phyloP scores from a whole-genome alignment of 2,329 filamentous ascomycete species.

The Hymenotorrendiella dingleyae region DNA sequence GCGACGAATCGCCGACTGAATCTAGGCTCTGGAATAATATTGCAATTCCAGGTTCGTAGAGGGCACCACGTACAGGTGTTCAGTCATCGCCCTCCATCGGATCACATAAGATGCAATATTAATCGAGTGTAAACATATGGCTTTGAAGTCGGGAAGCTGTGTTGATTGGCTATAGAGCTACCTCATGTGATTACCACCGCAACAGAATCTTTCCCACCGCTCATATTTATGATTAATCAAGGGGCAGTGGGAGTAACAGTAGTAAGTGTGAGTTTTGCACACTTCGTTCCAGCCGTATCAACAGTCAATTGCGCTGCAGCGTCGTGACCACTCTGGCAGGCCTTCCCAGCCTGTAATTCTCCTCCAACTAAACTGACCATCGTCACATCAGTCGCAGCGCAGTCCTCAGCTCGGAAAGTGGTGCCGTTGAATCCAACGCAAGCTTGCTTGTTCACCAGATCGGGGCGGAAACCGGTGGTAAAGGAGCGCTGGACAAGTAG shows the following conservation, averaged over 20 bases:
- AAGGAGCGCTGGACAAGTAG: slow-evolving; percentile 36
- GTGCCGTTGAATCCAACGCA: slow-evolving; percentile 38
- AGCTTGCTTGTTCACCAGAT: slow-evolving; percentile 33
- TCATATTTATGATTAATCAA: too few relatives aligned
- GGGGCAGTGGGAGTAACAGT: slow-evolving; percentile 14
- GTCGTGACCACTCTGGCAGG: slow-evolving; percentile 34
- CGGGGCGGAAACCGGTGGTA: slow-evolving; percentile 33
- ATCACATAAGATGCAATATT: too few relatives aligned
- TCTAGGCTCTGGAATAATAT: too few relatives aligned
- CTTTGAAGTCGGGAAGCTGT: too few relatives aligned
- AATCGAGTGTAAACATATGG: too few relatives aligned
- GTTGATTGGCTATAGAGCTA: too few relatives aligned
- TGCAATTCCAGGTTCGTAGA: too few relatives aligned
- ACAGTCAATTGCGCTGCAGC: slow-evolving; percentile 29
- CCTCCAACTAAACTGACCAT: slow-evolving; percentile 28
- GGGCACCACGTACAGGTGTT: too few relatives aligned
- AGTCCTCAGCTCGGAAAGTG: slow-evolving; percentile 34
- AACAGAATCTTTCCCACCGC: too few relatives aligned
- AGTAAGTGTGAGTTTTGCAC: slow-evolving; percentile 31
- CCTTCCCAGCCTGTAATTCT: slow-evolving; percentile 29
- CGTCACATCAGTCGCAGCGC: slow-evolving; percentile 22
- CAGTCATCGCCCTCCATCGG: too few relatives aligned
- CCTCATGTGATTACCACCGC: too few relatives aligned
- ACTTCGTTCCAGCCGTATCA: slow-evolving; percentile 23
- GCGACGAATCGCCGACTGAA: too few relatives aligned